phyloP scores from a whole-genome alignment of 2,329 filamentous ascomycete genomes.

The Penicillium sp. region DNA sequence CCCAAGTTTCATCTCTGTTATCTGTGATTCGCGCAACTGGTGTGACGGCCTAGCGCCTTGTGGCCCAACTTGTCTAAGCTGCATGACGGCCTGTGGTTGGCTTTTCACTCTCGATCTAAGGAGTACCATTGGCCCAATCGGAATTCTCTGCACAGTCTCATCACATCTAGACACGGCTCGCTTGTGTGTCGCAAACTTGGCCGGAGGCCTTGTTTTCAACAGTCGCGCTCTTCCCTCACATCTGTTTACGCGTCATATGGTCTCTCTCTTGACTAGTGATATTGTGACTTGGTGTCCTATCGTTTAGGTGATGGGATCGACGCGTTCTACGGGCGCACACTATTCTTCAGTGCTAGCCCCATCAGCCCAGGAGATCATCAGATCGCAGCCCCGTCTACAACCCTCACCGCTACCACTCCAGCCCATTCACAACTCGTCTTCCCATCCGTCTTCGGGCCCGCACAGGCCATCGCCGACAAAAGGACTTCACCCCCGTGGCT shows the following conservation, averaged over 20 bases:
- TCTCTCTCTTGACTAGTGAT: conserved; percentile 18
- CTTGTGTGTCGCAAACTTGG: conserved; percentile 16
- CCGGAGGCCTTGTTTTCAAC: conserved; percentile 6
- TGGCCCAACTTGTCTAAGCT: conserved; percentile 25
- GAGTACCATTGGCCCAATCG: conserved; percentile 13
- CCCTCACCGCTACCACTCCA: conserved; percentile 53
- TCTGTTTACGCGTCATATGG: conserved; percentile 30
- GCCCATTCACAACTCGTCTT: conserved; percentile 37
- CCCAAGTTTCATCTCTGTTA: not conserved
- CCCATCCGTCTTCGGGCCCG: conserved; percentile 58
- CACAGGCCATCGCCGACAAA: conserved; percentile 69
- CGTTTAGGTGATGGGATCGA: conserved; percentile 37
- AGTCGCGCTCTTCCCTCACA: conserved; percentile 8
- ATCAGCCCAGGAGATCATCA: conserved; percentile 32
- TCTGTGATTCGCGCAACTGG: conserved; percentile 17
- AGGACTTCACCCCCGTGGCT: conserved; percentile 53
- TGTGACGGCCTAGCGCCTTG: conserved; percentile 26
- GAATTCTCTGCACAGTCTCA: conserved; percentile 17
- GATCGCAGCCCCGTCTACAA: conserved; percentile 46
- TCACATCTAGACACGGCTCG: conserved; percentile 9
- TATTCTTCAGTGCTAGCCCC: conserved; percentile 57
- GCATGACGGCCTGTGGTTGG: conserved; percentile 25
- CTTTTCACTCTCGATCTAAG: conserved; percentile 4
- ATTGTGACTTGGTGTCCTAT: conserved; percentile 6
- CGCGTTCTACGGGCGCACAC: conserved; percentile 51